Conservation (phyloP, 768 basidiomycete species). For the Termitomyces sp. region DNA sequence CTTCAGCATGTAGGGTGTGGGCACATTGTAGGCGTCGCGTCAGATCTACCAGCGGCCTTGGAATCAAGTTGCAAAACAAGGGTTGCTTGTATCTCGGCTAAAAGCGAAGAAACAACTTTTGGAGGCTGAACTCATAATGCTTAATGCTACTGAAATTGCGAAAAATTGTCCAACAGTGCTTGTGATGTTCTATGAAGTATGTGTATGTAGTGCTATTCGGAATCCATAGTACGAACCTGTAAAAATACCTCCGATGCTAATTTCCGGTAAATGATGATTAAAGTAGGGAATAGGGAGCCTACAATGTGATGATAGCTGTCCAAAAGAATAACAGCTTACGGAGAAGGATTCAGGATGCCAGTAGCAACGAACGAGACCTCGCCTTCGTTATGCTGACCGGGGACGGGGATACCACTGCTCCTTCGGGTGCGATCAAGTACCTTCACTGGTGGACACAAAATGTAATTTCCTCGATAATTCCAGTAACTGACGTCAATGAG, state of each 20-base stretch:
- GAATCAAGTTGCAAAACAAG: no score
- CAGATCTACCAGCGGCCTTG: no score
- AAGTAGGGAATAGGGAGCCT: not conserved
- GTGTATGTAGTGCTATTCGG: not conserved
- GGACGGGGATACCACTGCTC: not conserved
- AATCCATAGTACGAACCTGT: not conserved
- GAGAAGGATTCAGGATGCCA: not conserved
- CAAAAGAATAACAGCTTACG: not conserved
- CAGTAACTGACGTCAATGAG: not conserved
- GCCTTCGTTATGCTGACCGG: not conserved
- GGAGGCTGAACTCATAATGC: no score
- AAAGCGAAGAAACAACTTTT: no score
- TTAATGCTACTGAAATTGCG: not conserved
- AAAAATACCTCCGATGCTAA: not conserved
- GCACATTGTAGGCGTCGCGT: no score
- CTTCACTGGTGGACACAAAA: not conserved
- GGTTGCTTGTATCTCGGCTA: no score
- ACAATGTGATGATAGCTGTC: not conserved
- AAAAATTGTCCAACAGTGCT: not conserved
- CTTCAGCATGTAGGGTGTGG: no score
- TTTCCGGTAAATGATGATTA: not conserved
- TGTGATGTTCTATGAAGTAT: not conserved
- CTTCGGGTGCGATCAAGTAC: not conserved
- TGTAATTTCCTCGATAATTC: not conserved
- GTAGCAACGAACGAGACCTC: not conserved